Evolutionary conservation across 2,329 filamentous ascomycete species (phyloP), one percentile per base, ranked within the genome.

Genomic region (Penicillium thymicola): DNA sequence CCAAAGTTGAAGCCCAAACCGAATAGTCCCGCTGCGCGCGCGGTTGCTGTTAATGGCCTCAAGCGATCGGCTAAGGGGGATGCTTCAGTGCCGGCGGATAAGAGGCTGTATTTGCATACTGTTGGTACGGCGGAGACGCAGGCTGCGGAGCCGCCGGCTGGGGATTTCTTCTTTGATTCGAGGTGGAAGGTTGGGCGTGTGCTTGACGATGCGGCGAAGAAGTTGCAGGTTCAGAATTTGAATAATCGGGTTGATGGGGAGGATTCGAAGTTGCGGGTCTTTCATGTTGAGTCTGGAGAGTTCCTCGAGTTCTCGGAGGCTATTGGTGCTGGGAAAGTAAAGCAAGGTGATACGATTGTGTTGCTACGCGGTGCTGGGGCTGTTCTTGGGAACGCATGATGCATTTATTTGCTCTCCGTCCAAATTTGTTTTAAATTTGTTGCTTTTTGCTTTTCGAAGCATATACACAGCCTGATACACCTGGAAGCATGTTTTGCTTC

Each of bases 1-100:
- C 64, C 64, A 11, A 76, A 89, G 14, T 83, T 87, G 1, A 86
- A 87, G 64, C 79, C 85, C 18, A 86, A 67, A 48, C 61, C 66
- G 9, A 68, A 67, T 56, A 68, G 66, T 32, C 82, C 87, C 0
- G 83, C 88, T 0, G 84, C 86, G 47, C 82, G 87, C 2, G 65
- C 89, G 18, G 79, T 86, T 3, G 89, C 88, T 6, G 80, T 93
- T 7, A 91, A 91, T 61, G 85, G 83, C 10, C 79, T 99, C 41
- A 97, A 96, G 78, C 89, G 88, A 71, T 86, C 83, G 0, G 93
- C 94, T 2, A 97, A 96, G 76, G 95, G 95, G 1, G 93, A 97
- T 62, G 85, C 86, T 10, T 93, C 91, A 67, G 75, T 97, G 0
- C 81, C 91, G 0, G 73, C 80, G 0, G 91, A 96, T 62, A 96